phyloP scores from a whole-genome alignment of 2,329 filamentous ascomycete genomes.

The Calcarisporium arbuscula region DNA sequence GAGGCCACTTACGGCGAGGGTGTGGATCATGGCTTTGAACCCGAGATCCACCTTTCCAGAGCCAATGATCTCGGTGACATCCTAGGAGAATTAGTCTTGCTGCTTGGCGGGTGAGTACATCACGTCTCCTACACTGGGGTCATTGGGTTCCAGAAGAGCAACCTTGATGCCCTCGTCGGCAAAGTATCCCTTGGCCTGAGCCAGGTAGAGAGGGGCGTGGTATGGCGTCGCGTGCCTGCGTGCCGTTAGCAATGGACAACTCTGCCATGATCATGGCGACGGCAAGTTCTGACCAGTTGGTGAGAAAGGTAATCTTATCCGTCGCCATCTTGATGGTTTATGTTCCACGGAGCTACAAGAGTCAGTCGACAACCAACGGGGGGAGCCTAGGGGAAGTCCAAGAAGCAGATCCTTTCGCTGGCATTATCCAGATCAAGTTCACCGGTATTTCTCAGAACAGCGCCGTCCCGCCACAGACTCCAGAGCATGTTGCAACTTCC shows the following conservation, averaged over 20 bases:
- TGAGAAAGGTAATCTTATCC: slow-evolving; percentile 79
- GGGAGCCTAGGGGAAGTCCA: slow-evolving; percentile 34
- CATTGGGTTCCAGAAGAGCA: slow-evolving; percentile 71
- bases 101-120: background rate
- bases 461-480: slow-evolving; percentile 14
- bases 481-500: background rate
- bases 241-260: background rate
- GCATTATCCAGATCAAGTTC: slow-evolving; percentile 86
- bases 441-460: slow-evolving; percentile 69
- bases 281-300: slow-evolving; percentile 61
- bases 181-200: slow-evolving; percentile 70
- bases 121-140: slow-evolving; percentile 54
- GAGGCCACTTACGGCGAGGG: slow-evolving; percentile 52
- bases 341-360: slow-evolving; percentile 35
- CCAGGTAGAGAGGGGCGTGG: slow-evolving; percentile 71
- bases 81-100: slow-evolving; percentile 31
- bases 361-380: slow-evolving; percentile 38
- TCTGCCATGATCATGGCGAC: too few relatives aligned
- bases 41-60: slow-evolving; percentile 70
- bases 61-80: slow-evolving; percentile 77
- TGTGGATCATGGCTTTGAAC: slow-evolving; percentile 82
- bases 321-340: slow-evolving; percentile 58
- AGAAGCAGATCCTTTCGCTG: slow-evolving; percentile 85
- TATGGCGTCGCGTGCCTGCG: slow-evolving; percentile 74
- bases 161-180: slow-evolving; percentile 71